Percentiles rank a stretch among this genome's conserved stretches.
These are phyloP conservation scores for Aeschynomene evenia DNA, from an alignment of 306 rosid species.

Conservation along the genomic window DNA sequence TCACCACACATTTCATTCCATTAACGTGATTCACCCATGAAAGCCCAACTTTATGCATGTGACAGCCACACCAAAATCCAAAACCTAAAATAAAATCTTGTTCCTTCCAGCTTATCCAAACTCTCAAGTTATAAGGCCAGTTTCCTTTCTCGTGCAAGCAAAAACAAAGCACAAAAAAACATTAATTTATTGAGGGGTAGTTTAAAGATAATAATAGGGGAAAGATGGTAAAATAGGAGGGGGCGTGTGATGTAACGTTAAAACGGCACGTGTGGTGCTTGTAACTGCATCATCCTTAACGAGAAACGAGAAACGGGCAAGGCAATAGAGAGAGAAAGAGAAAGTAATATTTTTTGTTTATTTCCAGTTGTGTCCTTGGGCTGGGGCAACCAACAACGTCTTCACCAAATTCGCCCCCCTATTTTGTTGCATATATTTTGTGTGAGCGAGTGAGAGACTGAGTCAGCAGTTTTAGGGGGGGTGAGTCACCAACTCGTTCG, in stretches of 20 bases:
- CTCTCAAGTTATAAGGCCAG: constrained; percentile 4
- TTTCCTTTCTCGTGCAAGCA: constrained; percentile 5
- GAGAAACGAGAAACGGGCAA: constrained; percentile 40
- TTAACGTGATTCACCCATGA: background rate
- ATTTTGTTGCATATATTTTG: background rate
- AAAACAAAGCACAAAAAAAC: too few species aligned
- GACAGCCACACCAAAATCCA: constrained; percentile 5
- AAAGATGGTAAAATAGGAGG: background rate
- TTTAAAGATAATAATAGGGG: background rate
- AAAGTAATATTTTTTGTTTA: constrained; percentile 23
- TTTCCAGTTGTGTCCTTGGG: constrained; percentile 33
- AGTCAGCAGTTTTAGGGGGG: constrained; percentile 14
- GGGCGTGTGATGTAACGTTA: background rate
- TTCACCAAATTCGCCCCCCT: background rate
- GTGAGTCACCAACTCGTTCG: constrained; percentile 22
- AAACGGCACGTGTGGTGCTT: constrained; percentile 40
- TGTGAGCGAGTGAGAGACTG: background rate
- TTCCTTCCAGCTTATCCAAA: constrained; percentile 19
- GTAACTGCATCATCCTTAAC: constrained; percentile 27
- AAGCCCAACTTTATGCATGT: constrained; percentile 30
- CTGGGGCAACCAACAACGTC: too few species aligned
- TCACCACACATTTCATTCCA: constrained; percentile 14
- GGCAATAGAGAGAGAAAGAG: background rate
- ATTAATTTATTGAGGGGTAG: too few species aligned
- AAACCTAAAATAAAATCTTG: background rate